Base-by-base conservation (phyloP, 768 basidiomycete genomes). In the Rhizopogon sp. region DNA sequence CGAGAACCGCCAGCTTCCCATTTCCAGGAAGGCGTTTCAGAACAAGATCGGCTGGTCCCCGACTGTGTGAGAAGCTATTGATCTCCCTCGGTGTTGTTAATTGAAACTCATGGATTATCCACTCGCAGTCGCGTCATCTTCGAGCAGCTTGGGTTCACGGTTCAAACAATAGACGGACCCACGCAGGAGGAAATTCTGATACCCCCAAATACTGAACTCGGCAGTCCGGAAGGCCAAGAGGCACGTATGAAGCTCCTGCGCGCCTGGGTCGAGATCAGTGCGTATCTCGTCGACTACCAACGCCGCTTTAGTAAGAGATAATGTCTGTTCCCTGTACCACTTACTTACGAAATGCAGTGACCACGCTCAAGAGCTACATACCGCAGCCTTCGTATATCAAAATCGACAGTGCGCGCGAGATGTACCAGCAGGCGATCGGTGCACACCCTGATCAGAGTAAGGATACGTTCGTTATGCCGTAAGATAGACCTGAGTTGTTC, bases 401-500 rank as follows among this genome's bases (percentile, higher is more conserved):
- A 55, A 70, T 82, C 37, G 79, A 85, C 33, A 77, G 74, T 58
- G 84, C 76, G 6, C 74, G 87, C 39, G 88, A 90, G 61, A 81
- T 84, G 77, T 86, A 85, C 67, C 88, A 89, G 66, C 75, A 66
- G 43, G 86, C 78, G 0, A 79, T 92, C 49, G 90, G 90, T 16
- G 86, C 88, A 6, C 88, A 90, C 69, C 81, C 83, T 29, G 83
- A 85, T 56, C 90, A 92, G 67, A 84, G 90, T 90, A 62, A 59
- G 83, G 60, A 35, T 25, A 22, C 10, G 25, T 2, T 42, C 10
- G 39, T 14, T 42, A 8, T 22, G n/a, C 33, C 33, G 41, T 6
- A 13, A 31, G 37, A 39, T 2, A 42, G 50, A 57, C 3, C 28
- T 63, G 39, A 64, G n/a, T 29, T 25, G 28, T 41, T 31, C 51